Evolutionary conservation across 495 filamentous ascomycete genomes (phyloP).

Genomic region (Lichenothelia convexa): DNA sequence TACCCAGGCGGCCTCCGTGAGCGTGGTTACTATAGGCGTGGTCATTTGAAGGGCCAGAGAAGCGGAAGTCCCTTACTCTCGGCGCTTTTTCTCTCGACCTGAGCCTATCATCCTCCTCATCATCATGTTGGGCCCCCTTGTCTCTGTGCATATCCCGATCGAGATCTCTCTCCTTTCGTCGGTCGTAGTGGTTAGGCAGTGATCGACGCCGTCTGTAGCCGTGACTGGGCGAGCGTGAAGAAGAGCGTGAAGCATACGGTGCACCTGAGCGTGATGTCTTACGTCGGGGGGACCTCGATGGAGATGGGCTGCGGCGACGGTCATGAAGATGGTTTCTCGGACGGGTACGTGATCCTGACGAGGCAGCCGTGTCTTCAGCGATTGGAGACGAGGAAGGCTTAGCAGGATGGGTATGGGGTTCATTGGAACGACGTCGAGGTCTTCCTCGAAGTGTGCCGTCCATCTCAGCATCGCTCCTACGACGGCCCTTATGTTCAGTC

Average conservation of each 20-base stretch:
- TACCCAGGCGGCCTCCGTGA: slow-evolving; percentile 8
- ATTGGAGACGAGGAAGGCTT: no score
- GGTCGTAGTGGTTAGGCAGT: slow-evolving; percentile 8
- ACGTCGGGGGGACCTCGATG: not conserved
- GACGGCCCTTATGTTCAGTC: slow-evolving; percentile 4
- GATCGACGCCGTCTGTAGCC: slow-evolving; percentile 2
- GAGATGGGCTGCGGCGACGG: slow-evolving; percentile 12
- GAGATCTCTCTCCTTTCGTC: not conserved
- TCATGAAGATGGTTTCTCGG: slow-evolving; percentile 5
- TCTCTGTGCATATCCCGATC: not conserved
- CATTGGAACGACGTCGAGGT: slow-evolving; percentile 13
- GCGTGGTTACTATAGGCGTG: not conserved
- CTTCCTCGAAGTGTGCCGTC: slow-evolving; percentile 18
- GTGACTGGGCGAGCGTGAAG: no score
- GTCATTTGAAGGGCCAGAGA: not conserved
- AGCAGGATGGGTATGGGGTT: no score
- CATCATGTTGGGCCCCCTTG: not conserved
- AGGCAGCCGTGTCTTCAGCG: not conserved
- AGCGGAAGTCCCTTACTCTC: not conserved
- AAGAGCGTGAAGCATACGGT: no score
- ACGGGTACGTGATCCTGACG: no score
- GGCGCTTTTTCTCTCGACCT: not conserved
- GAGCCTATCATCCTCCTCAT: not conserved
- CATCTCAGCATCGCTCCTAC: slow-evolving; percentile 13
- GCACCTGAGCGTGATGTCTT: slow-evolving; percentile 4